Percentiles rank a stretch among this genome's conserved stretches.
phyloP scores from a whole-genome alignment of 371 early-diverging fungal genomes.

The Mucor mucedo region DNA sequence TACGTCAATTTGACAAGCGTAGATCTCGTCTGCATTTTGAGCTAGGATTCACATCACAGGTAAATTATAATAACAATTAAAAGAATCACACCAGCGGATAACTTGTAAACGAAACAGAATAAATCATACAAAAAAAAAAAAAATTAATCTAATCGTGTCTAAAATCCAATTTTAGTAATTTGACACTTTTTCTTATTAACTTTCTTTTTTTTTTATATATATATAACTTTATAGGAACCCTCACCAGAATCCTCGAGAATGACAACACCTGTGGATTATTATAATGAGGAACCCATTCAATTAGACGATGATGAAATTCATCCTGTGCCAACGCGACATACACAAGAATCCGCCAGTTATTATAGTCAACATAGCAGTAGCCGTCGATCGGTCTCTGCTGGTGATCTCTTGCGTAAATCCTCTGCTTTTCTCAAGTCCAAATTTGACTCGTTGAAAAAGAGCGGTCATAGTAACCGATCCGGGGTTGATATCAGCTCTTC shows the following conservation, averaged over 20 bases:
- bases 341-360: conserved; percentile 2
- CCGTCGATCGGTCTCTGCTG: conserved; percentile 32
- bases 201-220: too few relatives aligned
- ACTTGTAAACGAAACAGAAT: too few relatives aligned
- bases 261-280: conserved; percentile 11
- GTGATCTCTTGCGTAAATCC: conserved; percentile 47
- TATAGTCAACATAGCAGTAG: conserved; percentile 1
- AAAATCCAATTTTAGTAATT: conserved; percentile 28
- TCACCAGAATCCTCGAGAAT: conserved; percentile 27
- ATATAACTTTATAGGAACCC: too few relatives aligned
- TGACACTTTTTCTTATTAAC: conserved; percentile 20
- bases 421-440: conserved; percentile 52
- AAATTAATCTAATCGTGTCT: conserved; percentile 14
- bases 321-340: not conserved
- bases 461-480: conserved; percentile 13
- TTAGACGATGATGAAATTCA: conserved; percentile 10
- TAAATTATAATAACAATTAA: conserved; percentile 8
- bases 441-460: conserved; percentile 36
- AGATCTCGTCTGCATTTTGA: conserved; percentile 42
- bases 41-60: conserved; percentile 36
- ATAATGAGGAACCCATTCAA: conserved; percentile 15
- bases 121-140: not conserved
- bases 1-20: conserved; percentile 45
- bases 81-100: too few relatives aligned
- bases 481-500: not conserved